A percentile compares a stretch with the other conserved stretches of the same genome.
These are phyloP conservation scores for Tripidium arundinaceum DNA, from an alignment of 202 grass and related monocot genomes.

Conservation along the genomic window DNA sequence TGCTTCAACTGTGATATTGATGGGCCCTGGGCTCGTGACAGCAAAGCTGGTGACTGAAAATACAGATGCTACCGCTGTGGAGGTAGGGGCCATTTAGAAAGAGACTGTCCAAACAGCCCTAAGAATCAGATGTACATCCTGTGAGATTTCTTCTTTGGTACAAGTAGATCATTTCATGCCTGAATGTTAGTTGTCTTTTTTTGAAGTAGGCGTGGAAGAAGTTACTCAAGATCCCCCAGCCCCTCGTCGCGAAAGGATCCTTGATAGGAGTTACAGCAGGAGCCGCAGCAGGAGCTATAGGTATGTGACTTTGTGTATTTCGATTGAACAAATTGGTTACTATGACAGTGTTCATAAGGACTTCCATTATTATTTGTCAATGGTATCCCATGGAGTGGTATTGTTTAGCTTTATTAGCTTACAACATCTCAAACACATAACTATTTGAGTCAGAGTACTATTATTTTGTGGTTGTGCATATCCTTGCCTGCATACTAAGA, in stretches of 20 bases:
- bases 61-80: conserved; percentile 96
- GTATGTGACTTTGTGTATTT: conserved; percentile 18
- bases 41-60: conserved; percentile 97
- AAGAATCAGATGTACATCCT: conserved; percentile 63
- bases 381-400: background rate
- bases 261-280: conserved; percentile 77
- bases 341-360: background rate
- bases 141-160: too few relatives aligned
- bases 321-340: background rate
- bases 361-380: background rate
- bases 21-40: conserved; percentile 95
- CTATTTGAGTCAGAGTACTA: background rate
- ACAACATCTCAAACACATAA: background rate
- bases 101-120: conserved; percentile 92
- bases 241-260: conserved; percentile 59
- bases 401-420: background rate
- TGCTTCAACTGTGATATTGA: conserved; percentile 97
- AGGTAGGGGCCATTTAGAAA: conserved; percentile 85
- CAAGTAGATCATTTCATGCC: too few relatives aligned
- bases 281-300: conserved; percentile 77
- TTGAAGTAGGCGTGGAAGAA: conserved; percentile 57
- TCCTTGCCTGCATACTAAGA: background rate
- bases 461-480: background rate
- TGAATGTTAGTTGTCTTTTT: conserved; percentile 11
- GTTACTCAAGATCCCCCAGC: conserved; percentile 77